Conservation (phyloP, 2,329 filamentous ascomycete species). For the Diaporthe citriasiana region DNA sequence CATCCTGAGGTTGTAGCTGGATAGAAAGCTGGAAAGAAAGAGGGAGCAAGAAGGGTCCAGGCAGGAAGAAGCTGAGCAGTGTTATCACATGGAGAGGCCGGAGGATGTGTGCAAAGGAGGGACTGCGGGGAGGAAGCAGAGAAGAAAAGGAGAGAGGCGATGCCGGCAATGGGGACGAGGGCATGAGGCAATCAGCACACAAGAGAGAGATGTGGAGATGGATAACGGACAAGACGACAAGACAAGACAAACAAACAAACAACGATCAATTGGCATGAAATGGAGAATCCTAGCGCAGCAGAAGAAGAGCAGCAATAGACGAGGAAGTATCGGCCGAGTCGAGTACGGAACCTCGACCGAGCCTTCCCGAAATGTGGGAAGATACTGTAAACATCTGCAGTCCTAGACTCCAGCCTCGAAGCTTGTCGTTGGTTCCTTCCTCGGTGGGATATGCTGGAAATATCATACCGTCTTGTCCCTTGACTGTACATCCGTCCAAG, state of each 20-base stretch:
- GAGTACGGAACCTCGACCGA: not conserved
- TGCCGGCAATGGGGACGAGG: not conserved
- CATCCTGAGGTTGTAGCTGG: conserved; percentile 65
- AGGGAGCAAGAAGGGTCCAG: conserved; percentile 26
- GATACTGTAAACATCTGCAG: not conserved
- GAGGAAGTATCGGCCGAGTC: not conserved
- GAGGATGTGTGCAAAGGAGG: not conserved
- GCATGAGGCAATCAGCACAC: not conserved
- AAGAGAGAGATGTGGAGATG: not conserved
- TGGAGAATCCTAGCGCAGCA: not conserved
- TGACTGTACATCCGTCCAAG: not conserved
- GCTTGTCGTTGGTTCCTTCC: not conserved
- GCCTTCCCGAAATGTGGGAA: conserved; percentile 4
- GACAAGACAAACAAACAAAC: too few species aligned
- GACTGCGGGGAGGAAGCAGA: not conserved
- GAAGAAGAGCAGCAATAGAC: not conserved
- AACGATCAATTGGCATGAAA: not conserved
- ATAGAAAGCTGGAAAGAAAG: not conserved
- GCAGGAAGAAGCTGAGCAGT: not conserved
- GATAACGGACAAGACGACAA: not conserved
- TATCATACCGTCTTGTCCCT: not conserved
- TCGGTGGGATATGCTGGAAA: not conserved
- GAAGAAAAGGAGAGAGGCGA: too few species aligned
- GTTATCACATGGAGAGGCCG: not conserved
- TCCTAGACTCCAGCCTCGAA: not conserved